Conservation (phyloP, 2,329 filamentous ascomycete genomes). For the Fonsecaea erecta region DNA sequence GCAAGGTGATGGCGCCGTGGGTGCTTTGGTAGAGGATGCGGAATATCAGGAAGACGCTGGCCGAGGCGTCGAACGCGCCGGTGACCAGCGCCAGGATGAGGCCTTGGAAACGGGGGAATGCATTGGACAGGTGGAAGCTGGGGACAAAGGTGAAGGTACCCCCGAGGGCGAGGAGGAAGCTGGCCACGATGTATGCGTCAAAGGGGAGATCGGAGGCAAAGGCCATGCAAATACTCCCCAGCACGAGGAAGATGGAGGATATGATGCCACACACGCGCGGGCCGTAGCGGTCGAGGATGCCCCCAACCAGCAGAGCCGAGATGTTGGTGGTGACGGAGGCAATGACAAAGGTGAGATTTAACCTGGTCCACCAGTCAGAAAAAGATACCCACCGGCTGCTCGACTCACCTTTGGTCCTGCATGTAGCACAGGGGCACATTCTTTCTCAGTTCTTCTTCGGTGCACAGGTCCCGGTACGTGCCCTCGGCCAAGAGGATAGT, state of each 20-base stretch:
- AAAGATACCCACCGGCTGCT: too few species aligned
- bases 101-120: constrained; percentile 75
- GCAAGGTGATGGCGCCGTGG: constrained; percentile 47
- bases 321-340: constrained; percentile 88
- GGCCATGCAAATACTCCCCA: constrained; percentile 73
- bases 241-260: constrained; percentile 67
- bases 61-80: constrained; percentile 81
- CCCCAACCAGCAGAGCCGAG: constrained; percentile 79
- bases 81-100: constrained; percentile 78
- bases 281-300: constrained; percentile 80
- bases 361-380: constrained; percentile 42
- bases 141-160: constrained; percentile 81
- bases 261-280: constrained; percentile 76
- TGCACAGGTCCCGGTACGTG: constrained; percentile 70
- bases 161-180: constrained; percentile 75
- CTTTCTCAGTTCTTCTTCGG: constrained; percentile 53
- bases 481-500: constrained; percentile 76
- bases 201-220: constrained; percentile 68
- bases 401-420: constrained; percentile 57
- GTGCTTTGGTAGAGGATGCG: constrained; percentile 70
- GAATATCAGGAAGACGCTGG: constrained; percentile 76
- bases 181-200: constrained; percentile 75
- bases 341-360: constrained; percentile 91
- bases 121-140: constrained; percentile 81
- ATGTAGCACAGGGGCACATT: constrained; percentile 59